Evolutionary conservation across 2,329 filamentous ascomycete species (phyloP).

Genomic region (Hymenoscyphus linearis): DNA sequence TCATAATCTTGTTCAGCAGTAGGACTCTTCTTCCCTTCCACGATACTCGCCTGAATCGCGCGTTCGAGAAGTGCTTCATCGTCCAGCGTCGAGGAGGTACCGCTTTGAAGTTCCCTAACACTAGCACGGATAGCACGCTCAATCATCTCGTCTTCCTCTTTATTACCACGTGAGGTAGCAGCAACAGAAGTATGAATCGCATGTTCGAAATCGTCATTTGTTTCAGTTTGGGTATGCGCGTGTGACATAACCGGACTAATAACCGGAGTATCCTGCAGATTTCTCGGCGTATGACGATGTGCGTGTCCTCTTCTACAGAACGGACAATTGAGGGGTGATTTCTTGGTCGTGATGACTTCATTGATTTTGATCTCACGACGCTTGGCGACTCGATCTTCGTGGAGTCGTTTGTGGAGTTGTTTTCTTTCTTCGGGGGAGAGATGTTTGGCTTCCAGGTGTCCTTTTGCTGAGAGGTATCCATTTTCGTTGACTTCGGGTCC

Average conservation of each 20-base stretch:
- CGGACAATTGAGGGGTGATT: conserved; percentile 19
- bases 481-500: conserved; percentile 26
- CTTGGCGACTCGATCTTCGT: conserved; percentile 40
- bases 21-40: conserved; percentile 28
- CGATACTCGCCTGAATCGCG: conserved; percentile 45
- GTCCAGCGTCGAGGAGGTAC: conserved; percentile 23
- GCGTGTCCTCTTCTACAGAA: conserved; percentile 21
- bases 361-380: conserved; percentile 25
- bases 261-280: conserved; percentile 15
- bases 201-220: conserved; percentile 61
- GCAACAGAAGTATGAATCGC: conserved; percentile 66
- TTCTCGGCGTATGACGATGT: conserved; percentile 22
- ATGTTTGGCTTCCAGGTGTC: conserved; percentile 46
- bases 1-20: conserved; percentile 42
- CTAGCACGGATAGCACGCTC: conserved; percentile 71
- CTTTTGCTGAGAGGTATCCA: conserved; percentile 31
- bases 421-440: conserved; percentile 47
- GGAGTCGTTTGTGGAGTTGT: conserved; percentile 45
- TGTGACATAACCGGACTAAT: neutral
- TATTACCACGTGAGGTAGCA: conserved; percentile 65
- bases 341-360: conserved; percentile 19
- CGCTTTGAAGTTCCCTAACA: conserved; percentile 50
- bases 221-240: conserved; percentile 13
- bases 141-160: conserved; percentile 63
- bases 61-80: conserved; percentile 41